Evolutionary conservation across 2,329 filamentous ascomycete genomes (phyloP), one percentile per base, ranked within the genome.

Genomic region (Ceratocystiopsis sp.): DNA sequence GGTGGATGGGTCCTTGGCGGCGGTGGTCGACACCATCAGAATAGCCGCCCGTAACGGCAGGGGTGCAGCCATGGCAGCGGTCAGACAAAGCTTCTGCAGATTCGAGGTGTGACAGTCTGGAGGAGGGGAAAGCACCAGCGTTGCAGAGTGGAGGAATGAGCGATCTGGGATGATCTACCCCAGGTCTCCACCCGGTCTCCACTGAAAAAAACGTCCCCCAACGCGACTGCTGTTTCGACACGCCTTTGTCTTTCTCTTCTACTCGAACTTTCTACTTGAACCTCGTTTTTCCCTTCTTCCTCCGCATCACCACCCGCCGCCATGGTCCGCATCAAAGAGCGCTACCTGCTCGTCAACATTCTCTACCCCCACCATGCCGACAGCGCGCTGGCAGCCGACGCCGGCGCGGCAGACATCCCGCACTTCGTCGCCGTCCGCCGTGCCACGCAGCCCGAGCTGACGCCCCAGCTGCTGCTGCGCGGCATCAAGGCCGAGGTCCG

Each of bases 281-380:
- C 29, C n/a, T n/a, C n/a, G n/a, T n/a, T 8, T 21, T 21, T 21
- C 21, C 8, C 21, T 8, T 21, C 21, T 4, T 21, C 21, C 8
- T 4, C 21, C 4, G 21, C 21, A 21, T 8, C 32, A 11, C 32
- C 32, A 11, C 32, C 10, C 42, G 14, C n/a, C 11, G 34, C 41
- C 42, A 95, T 98, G 91, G 91, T 98, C 47, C 84, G 91, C 57
- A 75, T 96, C 52, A 98, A 98, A 63, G 82, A 94, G 61, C 80
- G 91, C 54, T 98, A 98, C 60, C 73, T 98, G 16, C 76, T 96
- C n/a, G 75, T 96, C 48, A 84, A 93, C 57, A 86, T 96, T 51
- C 69, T 96, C 39, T 95, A 95, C 55, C 85, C 87, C 0, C 73
- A 42, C 36, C 69, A 76, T 8, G 42, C 37, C 17, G 64, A 73